Evolutionary conservation across 257 asterid genomes (phyloP), one percentile per base, ranked within the genome.

Genomic region (Solanum peruvianum): DNA sequence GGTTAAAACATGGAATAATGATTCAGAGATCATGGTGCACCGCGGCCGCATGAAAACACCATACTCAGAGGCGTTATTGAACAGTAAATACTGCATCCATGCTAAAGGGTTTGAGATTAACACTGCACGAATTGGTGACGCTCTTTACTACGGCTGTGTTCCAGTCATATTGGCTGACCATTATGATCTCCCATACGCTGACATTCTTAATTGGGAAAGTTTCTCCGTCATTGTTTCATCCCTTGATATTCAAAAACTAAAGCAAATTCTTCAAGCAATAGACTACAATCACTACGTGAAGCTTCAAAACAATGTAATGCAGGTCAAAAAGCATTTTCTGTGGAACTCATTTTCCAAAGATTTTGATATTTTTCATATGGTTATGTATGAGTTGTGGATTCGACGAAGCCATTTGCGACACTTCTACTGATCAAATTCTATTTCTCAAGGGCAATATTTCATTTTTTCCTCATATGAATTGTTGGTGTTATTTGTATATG

Each of bases 81-180:
- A 92, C 9, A 97, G 99, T 94, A 95, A 94, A 86, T 97, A 90
- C 90, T 97, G 99, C 94, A 90, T 97, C 62, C 98, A 95, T 8
- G 99, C 98, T 3, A 97, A 95, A 89, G 99, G 99, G 7, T 97
- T 92, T 42, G 99, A 97, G 86, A 94, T 97, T 3, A 97, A 97
- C 95, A 97, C 99, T 0, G 99, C 98, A 2, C 89, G 99, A 5
- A 90, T 96, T 9, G 98, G 94, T 18, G 99, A 96, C 29, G 96
- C 99, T 0, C 9, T 97, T 76, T 96, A 93, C 89, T 93, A 97
- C 20, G 99, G 99, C 0, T 97, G 99, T 60, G 98, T 97, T 66
- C 99, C 99, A 0, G 98, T 96, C 25, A 73, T 97, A 67, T 84
- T 97, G 71, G 96, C 99, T 1, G 98, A 97, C 80, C 88, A 93